Conservation (phyloP, 1,139 yeast genomes). For the Pneumocystis oryctolagi region DNA sequence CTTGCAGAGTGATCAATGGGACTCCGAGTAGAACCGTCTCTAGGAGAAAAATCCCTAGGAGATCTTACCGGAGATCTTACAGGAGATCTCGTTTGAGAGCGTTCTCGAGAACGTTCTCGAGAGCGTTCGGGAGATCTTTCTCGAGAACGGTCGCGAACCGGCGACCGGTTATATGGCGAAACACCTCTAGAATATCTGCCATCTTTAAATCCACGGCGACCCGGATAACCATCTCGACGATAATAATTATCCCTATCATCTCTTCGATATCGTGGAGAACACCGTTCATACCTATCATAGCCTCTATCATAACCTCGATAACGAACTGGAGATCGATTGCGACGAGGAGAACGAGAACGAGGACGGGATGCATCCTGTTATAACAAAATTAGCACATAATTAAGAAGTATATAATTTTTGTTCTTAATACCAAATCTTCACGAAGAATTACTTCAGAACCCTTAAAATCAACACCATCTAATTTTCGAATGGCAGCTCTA, state of each 20-base stretch:
- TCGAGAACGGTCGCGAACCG: neutral
- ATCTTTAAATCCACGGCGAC: conserved; percentile 9
- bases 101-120: neutral
- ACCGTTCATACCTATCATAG: conserved; percentile 9
- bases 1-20: neutral
- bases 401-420: neutral
- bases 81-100: neutral
- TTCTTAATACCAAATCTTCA: conserved; percentile 18
- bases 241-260: conserved; percentile 6
- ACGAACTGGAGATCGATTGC: conserved; percentile 12
- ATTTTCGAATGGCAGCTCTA: conserved; percentile 17
- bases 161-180: neutral
- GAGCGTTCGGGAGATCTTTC: neutral
- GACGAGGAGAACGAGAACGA: conserved; percentile 16
- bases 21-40: neutral
- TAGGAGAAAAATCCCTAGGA: neutral
- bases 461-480: conserved; percentile 17
- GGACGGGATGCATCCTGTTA: conserved; percentile 12
- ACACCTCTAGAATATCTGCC: neutral
- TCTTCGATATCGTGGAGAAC: conserved; percentile 12
- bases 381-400: neutral
- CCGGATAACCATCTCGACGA: conserved; percentile 12
- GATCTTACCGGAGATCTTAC: neutral
- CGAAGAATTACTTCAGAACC: conserved; percentile 16
- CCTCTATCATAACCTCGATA: conserved; percentile 8